Percentiles rank a stretch among this genome's conserved stretches.
These are phyloP conservation scores for Xenosphaeropsis pyriputrescens DNA, from an alignment of 2,329 filamentous ascomycete genomes.

Conservation along the genomic window DNA sequence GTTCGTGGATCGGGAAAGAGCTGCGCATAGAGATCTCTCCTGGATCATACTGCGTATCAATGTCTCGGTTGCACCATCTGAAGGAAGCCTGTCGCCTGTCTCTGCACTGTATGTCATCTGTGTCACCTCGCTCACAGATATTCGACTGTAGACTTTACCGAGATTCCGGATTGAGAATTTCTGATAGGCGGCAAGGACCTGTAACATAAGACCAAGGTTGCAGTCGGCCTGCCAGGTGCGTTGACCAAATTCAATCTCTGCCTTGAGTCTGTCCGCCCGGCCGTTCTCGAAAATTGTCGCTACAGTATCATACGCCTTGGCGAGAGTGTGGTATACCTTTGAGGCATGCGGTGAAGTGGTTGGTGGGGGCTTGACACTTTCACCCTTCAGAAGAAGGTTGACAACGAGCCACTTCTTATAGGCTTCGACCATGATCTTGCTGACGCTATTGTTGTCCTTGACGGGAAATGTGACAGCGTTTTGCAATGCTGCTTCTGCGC, in stretches of 20 bases:
- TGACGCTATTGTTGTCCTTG: constrained; percentile 40
- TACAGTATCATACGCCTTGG: constrained; percentile 57
- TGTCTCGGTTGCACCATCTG: constrained; percentile 25
- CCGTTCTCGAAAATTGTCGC: constrained; percentile 52
- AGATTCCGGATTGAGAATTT: constrained; percentile 64
- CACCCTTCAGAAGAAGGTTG: constrained; percentile 56
- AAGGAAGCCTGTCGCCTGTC: constrained; percentile 28
- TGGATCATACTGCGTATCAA: constrained; percentile 41
- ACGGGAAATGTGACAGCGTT: constrained; percentile 53
- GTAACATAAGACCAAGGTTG: constrained; percentile 55
- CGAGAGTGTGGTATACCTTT: constrained; percentile 40
- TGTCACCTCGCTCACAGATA: constrained; percentile 38
- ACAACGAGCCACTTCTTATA: constrained; percentile 87
- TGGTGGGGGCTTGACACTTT: constrained; percentile 35
- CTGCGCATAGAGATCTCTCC: constrained; percentile 34
- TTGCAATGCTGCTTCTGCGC: constrained; percentile 46
- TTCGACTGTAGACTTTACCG: constrained; percentile 51
- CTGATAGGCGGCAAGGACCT: constrained; percentile 57
- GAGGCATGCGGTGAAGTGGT: constrained; percentile 36
- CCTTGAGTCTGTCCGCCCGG: constrained; percentile 41
- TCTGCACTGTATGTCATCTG: constrained; percentile 35
- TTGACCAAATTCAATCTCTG: constrained; percentile 44
- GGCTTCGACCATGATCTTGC: constrained; percentile 71
- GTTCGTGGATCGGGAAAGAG: constrained; percentile 27
- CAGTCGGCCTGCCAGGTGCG: constrained; percentile 54